These are phyloP conservation scores for Daldinia loculata DNA, from an alignment of 495 filamentous ascomycete species.

Conservation along the genomic window DNA sequence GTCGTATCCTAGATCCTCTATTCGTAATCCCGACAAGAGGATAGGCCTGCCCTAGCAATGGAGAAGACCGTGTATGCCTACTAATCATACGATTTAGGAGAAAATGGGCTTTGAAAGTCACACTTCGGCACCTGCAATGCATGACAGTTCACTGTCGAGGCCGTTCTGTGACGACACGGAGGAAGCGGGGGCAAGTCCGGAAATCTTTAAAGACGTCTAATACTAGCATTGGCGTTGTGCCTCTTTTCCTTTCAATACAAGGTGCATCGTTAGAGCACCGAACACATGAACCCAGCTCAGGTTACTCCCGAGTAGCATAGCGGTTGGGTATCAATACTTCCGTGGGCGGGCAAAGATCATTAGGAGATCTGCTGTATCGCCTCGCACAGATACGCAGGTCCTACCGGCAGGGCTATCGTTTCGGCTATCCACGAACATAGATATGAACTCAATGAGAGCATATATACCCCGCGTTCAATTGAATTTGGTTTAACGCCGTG, in stretches of 20 bases:
- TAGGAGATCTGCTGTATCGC: constrained; percentile 16
- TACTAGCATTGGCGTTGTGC: neutral
- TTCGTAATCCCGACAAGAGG: constrained; percentile 15
- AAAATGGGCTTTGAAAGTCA: constrained; percentile 16
- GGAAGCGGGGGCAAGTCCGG: constrained; percentile 13
- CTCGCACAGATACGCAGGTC: constrained; percentile 13
- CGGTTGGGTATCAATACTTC: constrained; percentile 26
- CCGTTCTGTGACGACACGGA: constrained; percentile 6
- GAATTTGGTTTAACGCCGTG: constrained; percentile 6
- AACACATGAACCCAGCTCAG: neutral
- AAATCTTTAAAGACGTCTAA: neutral
- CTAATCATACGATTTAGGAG: constrained; percentile 31
- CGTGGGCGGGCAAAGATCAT: constrained; percentile 12
- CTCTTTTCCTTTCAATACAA: constrained; percentile 4
- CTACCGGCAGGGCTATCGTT: neutral
- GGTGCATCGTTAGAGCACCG: neutral
- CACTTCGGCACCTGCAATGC: constrained; percentile 39
- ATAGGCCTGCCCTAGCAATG: constrained; percentile 7
- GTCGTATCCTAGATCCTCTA: neutral
- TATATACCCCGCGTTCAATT: constrained; percentile 17
- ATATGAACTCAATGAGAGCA: constrained; percentile 11
- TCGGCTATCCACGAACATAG: constrained; percentile 19
- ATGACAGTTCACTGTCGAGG: constrained; percentile 34
- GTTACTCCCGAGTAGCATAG: constrained; percentile 24
- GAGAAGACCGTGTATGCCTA: constrained; percentile 21